Evolutionary conservation across 2,329 filamentous ascomycete species (phyloP), one percentile per base, ranked within the genome.

Genomic region (Chaetoscypha palmicola): DNA sequence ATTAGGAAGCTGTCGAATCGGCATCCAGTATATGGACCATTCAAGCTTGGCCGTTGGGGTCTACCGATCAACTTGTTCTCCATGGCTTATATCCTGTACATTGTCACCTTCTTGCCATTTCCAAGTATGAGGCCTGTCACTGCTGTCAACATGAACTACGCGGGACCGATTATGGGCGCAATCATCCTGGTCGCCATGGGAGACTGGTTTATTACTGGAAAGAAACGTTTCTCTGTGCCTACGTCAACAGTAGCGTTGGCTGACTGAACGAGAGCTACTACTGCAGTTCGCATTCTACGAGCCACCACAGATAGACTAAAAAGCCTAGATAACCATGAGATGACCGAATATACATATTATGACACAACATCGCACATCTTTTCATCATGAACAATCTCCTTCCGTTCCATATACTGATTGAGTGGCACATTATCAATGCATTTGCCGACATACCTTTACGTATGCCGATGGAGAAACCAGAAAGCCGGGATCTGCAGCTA

Each of bases 101-200:
- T 48, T 14, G 10, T 49, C 8, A 41, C 30, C 4, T 50, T 48
- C 36, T 28, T 50, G 8, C 45, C 44, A 4, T 47, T 50, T 23
- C 45, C 47, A 9, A 49, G 38, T 24, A 32, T 43, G 21, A 16
- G 45, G 10, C 41, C 47, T 28, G 41, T 48, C 9, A 47, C 43
- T 11, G 43, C 44, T 4, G 37, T 31, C 19, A 49, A 39, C 12
- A 47, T 48, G 45, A 50, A 50, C 17, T 50, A 48, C 26, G 48
- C 45, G 2, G 38, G 48, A 2, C 45, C 45, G 4, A 21, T 50
- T 11, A 33, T 50, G 12, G 40, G 24, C 12, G 42, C 35, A 17
- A 20, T 45, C 10, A 45, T 45, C 11, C 10, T 40, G 9, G 24
- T 41, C 19, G 44, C 26, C 19, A 9, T 45, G n/a, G 26, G 42